phyloP scores from a whole-genome alignment of 495 filamentous ascomycete species.

The Xylona heveae region DNA sequence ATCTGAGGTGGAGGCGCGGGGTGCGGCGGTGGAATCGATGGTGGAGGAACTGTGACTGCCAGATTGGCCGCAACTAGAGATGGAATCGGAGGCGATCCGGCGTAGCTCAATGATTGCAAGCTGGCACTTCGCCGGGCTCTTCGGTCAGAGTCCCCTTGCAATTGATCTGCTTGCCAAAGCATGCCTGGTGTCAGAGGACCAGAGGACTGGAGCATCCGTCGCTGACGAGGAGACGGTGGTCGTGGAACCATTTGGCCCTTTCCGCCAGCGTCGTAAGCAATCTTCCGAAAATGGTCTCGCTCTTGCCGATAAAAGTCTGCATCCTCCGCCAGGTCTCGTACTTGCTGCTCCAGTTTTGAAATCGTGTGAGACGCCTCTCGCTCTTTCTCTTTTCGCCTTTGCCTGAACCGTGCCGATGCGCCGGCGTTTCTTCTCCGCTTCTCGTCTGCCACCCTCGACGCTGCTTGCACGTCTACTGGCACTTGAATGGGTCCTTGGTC shows the following conservation, averaged over 20 bases:
- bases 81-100: too few species aligned
- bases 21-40: too few species aligned
- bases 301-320: slow-evolving; percentile 18
- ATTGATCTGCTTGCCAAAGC: too few species aligned
- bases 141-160: too few species aligned
- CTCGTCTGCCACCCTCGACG: slow-evolving; percentile 69
- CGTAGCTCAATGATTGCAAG: too few species aligned
- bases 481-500: slow-evolving; percentile 30
- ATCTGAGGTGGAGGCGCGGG: too few species aligned
- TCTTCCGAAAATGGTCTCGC: slow-evolving; percentile 14
- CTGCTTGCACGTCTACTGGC: slow-evolving; percentile 57
- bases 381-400: slow-evolving; percentile 78
- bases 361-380: slow-evolving; percentile 46
- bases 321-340: slow-evolving; percentile 17
- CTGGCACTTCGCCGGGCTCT: too few species aligned
- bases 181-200: too few species aligned
- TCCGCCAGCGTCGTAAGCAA: slow-evolving; percentile 11
- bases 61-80: too few species aligned
- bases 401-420: slow-evolving; percentile 74
- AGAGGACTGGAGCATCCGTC: too few species aligned
- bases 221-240: slow-evolving; percentile 14
- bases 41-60: too few species aligned
- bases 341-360: slow-evolving; percentile 38
- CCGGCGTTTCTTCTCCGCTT: slow-evolving; percentile 87
- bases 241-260: slow-evolving; percentile 16